Conservation (phyloP, 768 basidiomycete species). For the Exidia glandulosa region DNA sequence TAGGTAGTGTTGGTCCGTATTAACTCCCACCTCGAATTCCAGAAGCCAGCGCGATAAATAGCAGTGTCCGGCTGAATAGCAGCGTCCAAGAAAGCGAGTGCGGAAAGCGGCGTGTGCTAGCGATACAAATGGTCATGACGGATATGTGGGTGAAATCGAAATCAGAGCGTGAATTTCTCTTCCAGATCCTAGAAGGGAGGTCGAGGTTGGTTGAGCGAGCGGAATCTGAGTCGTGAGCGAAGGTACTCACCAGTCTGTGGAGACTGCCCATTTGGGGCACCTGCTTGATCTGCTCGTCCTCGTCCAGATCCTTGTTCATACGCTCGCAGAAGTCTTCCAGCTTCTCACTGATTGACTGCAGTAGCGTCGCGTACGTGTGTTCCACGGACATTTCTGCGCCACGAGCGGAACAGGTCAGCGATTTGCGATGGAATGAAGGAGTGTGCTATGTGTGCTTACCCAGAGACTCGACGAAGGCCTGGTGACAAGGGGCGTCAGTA, state of each 20-base stretch:
- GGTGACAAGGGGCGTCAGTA: background rate
- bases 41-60: background rate
- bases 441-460: background rate
- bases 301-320: background rate
- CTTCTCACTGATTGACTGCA: background rate
- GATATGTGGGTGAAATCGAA: background rate
- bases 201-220: background rate
- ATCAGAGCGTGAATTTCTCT: background rate
- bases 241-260: background rate
- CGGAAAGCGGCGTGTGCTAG: background rate
- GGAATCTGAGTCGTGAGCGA: background rate
- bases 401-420: background rate
- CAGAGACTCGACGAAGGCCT: slow-evolving; percentile 12
- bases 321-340: background rate
- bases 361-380: background rate
- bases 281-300: background rate
- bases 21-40: background rate
- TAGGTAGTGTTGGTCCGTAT: background rate
- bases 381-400: background rate
- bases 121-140: background rate
- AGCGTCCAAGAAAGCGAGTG: slow-evolving; percentile 1
- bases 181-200: background rate
- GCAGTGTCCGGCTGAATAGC: slow-evolving; percentile 14
- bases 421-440: background rate
- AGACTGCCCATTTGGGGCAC: background rate